Evolutionary conservation across 768 basidiomycete genomes (phyloP).

Genomic region (Pisolithus orientalis): DNA sequence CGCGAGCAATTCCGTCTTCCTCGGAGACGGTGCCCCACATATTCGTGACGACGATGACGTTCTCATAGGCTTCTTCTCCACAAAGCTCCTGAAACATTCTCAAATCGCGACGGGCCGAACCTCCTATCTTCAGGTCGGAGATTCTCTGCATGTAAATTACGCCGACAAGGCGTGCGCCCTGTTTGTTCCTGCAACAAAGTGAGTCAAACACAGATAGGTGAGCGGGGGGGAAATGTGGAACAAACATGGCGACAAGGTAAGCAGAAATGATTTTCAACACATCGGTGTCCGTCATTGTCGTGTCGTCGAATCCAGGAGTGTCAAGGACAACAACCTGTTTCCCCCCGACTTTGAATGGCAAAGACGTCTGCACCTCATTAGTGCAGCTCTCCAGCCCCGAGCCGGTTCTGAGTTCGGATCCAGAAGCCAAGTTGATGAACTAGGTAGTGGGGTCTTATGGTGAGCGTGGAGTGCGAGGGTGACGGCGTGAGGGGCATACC

Average conservation of each 20-base stretch:
- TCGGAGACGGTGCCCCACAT: conserved; percentile 42
- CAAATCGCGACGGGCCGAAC: conserved; percentile 42
- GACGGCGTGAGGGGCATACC: conserved; percentile 11
- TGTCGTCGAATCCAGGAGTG: conserved; percentile 61
- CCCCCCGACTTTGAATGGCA: conserved; percentile 22
- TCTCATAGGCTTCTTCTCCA: conserved; percentile 43
- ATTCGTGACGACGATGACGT: conserved; percentile 47
- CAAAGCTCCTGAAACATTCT: conserved; percentile 49
- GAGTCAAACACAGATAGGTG: background rate
- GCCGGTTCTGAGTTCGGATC: conserved; percentile 26
- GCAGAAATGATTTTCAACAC: conserved; percentile 46
- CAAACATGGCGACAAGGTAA: conserved; percentile 28
- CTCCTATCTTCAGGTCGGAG: conserved; percentile 42
- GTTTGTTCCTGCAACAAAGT: conserved; percentile 23
- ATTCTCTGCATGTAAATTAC: conserved; percentile 52
- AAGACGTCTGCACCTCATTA: conserved; percentile 25
- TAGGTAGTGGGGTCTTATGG: conserved; percentile 4
- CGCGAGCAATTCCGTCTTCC: conserved; percentile 34
- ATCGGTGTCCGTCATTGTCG: conserved; percentile 41
- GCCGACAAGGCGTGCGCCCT: conserved; percentile 35
- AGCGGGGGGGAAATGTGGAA: background rate
- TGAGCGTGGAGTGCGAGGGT: conserved; percentile 1
- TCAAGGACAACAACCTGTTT: conserved; percentile 46
- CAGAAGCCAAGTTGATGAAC: conserved; percentile 34
- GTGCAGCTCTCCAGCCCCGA: conserved; percentile 32